Evolutionary conservation across 805 yeast genomes (phyloP).

Genomic region (Komagataella populi): DNA sequence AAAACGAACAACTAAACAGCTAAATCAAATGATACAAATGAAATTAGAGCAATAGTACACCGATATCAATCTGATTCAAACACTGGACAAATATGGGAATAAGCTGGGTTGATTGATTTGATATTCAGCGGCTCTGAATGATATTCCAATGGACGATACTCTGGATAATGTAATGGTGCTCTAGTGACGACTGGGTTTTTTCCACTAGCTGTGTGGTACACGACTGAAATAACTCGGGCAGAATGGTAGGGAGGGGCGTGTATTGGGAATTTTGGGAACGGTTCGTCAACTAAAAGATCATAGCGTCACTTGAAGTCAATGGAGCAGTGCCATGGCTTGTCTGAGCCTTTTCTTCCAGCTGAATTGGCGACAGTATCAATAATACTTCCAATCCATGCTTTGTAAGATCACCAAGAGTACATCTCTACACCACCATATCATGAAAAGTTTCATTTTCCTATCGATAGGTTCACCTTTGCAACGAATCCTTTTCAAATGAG

Average conservation of each 20-base stretch:
- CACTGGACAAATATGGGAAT: neutral
- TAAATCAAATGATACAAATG: neutral
- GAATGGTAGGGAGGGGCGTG: neutral
- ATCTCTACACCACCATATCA: neutral
- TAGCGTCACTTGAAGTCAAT: too few species aligned
- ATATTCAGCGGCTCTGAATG: neutral
- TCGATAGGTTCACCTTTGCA: neutral
- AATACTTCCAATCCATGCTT: neutral
- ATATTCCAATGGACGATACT: neutral
- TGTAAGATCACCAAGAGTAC: neutral
- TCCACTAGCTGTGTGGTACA: neutral
- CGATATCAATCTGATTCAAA: neutral
- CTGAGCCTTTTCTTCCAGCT: too few species aligned
- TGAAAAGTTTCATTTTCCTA: neutral
- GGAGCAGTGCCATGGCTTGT: too few species aligned
- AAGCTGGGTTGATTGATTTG: neutral
- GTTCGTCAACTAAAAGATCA: neutral
- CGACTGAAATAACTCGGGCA: neutral
- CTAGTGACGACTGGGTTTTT: neutral
- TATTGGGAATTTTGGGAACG: neutral
- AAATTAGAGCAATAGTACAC: neutral
- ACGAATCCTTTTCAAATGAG: neutral
- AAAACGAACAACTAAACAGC: neutral
- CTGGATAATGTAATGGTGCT: neutral
- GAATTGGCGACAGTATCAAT: too few species aligned